Evolutionary conservation across 345 rosid species (phyloP), one percentile per base, ranked within the genome.

Genomic region (Lepidium sativum): DNA sequence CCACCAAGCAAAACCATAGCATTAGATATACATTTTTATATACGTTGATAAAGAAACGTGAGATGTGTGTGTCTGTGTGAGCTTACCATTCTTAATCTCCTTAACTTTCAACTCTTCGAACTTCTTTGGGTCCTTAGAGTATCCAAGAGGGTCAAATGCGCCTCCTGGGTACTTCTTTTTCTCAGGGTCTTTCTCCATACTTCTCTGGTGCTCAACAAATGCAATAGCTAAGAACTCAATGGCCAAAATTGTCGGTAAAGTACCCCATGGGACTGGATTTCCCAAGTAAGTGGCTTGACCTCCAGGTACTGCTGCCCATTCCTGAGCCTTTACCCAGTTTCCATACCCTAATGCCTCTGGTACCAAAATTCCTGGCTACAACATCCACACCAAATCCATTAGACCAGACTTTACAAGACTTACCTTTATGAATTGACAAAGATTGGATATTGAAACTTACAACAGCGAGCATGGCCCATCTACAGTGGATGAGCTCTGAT

Each of bases 391-490:
- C 54, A 61, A 35, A 1, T 17, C n/a, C 39, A 56, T 49, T 59
- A 49, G 29, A 20, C 13, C 13, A 32, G 42, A 49, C 5, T 3
- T 16, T 40, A 3, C 51, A 14, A 38, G 20, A 39, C 53, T 48
- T 10, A 55, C 27, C 38, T 20, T 50, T 16, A 13, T 56, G 13
- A 20, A 20, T 3, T 8, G 44, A 55, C 18, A 21, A 13, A 55
- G 68, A 41, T 35, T 59, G 5, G 49, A 53, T 9, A 34, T 1
- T 39, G 70, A 31, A 68, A 84, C 91, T 87, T 81, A 89, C 97
- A 78, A 88, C 97, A 52, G 99, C 97, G 40, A 94, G 96, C 97
- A 94, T 90, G 37, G 92, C 92, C 97, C 99, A 94, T 87, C 99
- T 86, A 82, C 96, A 94, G 81, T 94, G 99, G 35, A 80, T 76